These are phyloP conservation scores for Tolypocladium tropicale DNA, from an alignment of 2,329 filamentous ascomycete genomes.

Conservation along the genomic window DNA sequence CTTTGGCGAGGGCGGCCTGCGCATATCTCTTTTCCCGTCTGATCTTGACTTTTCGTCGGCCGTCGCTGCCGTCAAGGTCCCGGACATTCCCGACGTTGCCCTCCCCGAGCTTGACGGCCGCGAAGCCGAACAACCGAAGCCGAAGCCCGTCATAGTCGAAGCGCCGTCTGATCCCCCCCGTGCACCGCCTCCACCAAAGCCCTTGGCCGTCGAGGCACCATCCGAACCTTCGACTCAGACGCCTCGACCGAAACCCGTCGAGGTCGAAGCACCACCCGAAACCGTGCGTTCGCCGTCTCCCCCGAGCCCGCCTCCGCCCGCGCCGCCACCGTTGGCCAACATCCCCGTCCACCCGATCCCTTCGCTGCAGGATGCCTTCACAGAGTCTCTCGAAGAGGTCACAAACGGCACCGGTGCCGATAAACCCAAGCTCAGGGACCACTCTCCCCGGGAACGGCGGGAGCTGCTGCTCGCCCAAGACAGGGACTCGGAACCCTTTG, in stretches of 20 bases:
- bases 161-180: background rate
- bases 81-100: background rate
- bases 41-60: conserved; percentile 5
- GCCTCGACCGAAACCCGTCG: background rate
- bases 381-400: conserved; percentile 69
- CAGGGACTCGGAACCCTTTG: conserved; percentile 60
- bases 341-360: conserved; percentile 54
- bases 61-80: background rate
- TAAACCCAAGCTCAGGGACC: conserved; percentile 42
- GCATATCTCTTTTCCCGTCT: conserved; percentile 18
- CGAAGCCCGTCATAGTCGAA: background rate
- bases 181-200: background rate
- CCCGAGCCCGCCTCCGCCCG: conserved; percentile 7
- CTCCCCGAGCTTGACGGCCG: conserved; percentile 8
- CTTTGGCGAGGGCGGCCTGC: conserved; percentile 16
- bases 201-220: background rate
- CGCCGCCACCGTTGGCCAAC: conserved; percentile 8
- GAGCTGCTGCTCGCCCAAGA: conserved; percentile 58
- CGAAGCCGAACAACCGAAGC: background rate
- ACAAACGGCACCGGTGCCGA: conserved; percentile 32
- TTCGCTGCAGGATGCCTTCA: conserved; percentile 71
- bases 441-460: conserved; percentile 51
- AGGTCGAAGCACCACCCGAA: background rate
- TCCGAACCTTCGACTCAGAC: background rate
- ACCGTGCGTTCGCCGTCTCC: background rate